A percentile compares a stretch with the other conserved stretches of the same genome.
Conservation (phyloP, 768 basidiomycete species). For the Thelephora aurantiotincta region DNA sequence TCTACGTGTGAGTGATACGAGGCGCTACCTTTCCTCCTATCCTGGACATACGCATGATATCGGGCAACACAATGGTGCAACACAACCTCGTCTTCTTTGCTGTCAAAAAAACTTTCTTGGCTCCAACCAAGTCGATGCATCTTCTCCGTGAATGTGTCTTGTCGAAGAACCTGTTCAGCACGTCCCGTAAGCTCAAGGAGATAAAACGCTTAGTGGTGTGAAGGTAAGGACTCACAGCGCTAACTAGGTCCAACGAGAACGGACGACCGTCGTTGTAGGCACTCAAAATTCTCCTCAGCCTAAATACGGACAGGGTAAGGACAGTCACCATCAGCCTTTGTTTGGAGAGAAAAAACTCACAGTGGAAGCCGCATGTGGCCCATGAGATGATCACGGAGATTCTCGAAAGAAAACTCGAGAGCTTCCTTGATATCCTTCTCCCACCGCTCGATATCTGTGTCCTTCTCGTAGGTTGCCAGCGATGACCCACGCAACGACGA, state of each 20-base stretch:
- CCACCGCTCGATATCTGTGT: neutral
- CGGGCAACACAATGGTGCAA: constrained; percentile 36
- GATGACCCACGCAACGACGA: neutral
- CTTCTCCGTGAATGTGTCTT: constrained; percentile 38
- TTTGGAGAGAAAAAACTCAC: neutral
- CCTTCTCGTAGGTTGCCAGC: neutral
- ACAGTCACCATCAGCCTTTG: neutral
- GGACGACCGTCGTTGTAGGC: constrained; percentile 37
- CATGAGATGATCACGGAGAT: too few relatives aligned
- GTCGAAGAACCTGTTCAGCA: constrained; percentile 32
- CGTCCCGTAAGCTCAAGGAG: constrained; percentile 1
- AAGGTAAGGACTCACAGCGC: constrained; percentile 30
- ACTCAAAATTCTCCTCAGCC: constrained; percentile 13
- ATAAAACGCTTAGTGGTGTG: constrained; percentile 40
- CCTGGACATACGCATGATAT: constrained; percentile 37
- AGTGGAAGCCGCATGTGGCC: neutral
- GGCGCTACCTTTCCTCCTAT: neutral
- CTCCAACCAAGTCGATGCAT: constrained; percentile 42
- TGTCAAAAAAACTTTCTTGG: constrained; percentile 25
- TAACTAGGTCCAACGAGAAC: constrained; percentile 43
- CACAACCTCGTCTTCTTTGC: constrained; percentile 22
- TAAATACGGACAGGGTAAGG: constrained; percentile 6
- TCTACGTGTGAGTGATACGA: neutral
- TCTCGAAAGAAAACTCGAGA: neutral
- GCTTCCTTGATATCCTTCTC: neutral